phyloP scores from a whole-genome alignment of 208 protist species.

The Leishmania tropica region DNA sequence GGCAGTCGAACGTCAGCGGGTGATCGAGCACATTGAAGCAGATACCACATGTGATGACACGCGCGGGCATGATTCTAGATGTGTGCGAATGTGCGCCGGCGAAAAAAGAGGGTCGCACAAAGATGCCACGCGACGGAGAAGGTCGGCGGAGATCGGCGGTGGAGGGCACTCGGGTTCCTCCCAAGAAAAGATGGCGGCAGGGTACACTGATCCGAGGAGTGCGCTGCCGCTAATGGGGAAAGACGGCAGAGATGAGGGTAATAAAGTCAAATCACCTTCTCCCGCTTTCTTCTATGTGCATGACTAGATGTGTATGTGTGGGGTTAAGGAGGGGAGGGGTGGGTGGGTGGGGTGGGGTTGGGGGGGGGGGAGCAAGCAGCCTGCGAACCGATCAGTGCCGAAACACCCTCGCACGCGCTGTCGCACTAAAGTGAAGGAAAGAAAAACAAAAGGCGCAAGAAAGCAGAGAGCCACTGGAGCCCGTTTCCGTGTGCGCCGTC shows the following conservation, averaged over 20 bases:
- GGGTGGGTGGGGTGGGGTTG: too few species aligned
- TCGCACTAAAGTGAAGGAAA: neutral
- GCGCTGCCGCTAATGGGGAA: neutral
- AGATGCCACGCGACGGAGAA: neutral
- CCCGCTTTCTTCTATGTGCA: neutral
- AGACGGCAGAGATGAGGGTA: neutral
- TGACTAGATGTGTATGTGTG: neutral
- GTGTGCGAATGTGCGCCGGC: neutral
- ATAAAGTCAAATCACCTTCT: neutral
- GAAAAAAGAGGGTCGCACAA: neutral
- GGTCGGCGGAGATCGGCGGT: neutral
- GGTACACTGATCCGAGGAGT: neutral
- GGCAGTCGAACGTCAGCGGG: constrained; percentile 62
- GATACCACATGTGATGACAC: constrained; percentile 66
- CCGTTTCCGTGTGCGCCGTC: neutral
- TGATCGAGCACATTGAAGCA: constrained; percentile 73
- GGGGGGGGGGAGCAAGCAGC: neutral
- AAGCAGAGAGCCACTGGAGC: neutral
- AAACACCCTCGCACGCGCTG: neutral
- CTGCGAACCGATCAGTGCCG: neutral
- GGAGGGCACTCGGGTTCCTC: neutral
- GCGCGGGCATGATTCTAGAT: constrained; percentile 9
- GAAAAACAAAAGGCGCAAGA: neutral
- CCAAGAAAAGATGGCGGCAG: neutral
- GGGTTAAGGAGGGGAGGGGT: neutral